Evolutionary conservation across 768 basidiomycete species (phyloP), one percentile per base, ranked within the genome.

Genomic region (Hypholoma sublateritium): DNA sequence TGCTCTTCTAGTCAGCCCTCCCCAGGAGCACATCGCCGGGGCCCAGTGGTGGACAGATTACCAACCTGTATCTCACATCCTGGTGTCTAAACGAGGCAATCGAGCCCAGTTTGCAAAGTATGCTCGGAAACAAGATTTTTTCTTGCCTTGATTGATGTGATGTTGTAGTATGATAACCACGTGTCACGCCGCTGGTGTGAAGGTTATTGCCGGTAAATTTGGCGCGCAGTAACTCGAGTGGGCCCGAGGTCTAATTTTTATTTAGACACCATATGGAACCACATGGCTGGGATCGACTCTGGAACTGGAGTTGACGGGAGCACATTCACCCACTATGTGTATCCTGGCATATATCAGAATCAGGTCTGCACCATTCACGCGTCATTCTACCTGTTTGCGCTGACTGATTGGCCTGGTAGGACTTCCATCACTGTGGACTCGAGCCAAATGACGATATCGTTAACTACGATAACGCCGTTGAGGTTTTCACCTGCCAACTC

Each of bases 41-140:
- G 11, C 71, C 2, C 77, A 87, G 62, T 89, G 87, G 87, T 89
- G 87, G 87, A 88, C 87, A 0, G 87, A 88, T 65, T 88, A 89
- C 62, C 87, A 80, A 70, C 81, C 83, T 3, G 85, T 87, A 0
- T 87, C 86, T 1, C 87, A 88, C 65, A 86, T 53, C 9, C 65
- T 88, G 47, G 84, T 77, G 1, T 87, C 85, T 0, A 89, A 88
- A 67, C 83, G 85, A 0, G 88, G 87, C 4, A 75, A 82, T 59
- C 76, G 84, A 13, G 56, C 67, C 3, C 83, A 87, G 57, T 87
- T 76, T 65, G 66, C 72, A 56, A 73, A 59, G 73, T 75, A 44
- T 32, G 61, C 36, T 49, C 13, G 28, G 58, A 28, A 62, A 66
- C 25, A 39, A 19, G 44, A 17, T 17, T 34, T n/a, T 17, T 39